These are phyloP conservation scores for Cercospora nicotianae DNA, from an alignment of 2,329 filamentous ascomycete genomes.

Conservation along the genomic window DNA sequence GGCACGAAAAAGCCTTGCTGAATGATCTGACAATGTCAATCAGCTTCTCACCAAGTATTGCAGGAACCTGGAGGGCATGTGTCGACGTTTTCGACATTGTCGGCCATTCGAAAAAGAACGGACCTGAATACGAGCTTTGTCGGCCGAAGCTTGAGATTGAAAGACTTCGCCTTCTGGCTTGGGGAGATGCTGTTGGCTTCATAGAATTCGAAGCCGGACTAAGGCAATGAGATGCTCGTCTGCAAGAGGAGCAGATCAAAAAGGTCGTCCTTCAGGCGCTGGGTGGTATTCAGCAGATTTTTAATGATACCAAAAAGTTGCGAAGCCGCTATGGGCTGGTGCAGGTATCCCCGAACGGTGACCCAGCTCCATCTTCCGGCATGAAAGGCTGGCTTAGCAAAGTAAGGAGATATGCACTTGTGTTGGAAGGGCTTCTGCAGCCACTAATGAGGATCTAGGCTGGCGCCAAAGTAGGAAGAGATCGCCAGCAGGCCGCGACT, in stretches of 20 bases:
- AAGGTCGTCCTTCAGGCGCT: neutral
- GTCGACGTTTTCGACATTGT: neutral
- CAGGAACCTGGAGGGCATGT: neutral
- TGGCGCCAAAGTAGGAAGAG: neutral
- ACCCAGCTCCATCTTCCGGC: neutral
- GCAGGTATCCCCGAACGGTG: neutral
- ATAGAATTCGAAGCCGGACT: neutral
- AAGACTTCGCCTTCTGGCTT: neutral
- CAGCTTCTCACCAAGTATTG: neutral
- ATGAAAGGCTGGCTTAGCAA: neutral
- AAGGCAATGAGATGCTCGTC: neutral
- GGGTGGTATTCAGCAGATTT: neutral
- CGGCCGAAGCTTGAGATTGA: neutral
- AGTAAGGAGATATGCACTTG: neutral
- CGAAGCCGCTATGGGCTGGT: neutral
- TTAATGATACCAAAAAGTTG: neutral
- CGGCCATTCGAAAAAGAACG: neutral
- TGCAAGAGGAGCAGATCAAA: neutral
- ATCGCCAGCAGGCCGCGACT: neutral
- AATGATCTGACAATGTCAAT: neutral
- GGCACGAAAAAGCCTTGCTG: neutral
- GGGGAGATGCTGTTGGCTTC: neutral
- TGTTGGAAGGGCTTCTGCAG: neutral
- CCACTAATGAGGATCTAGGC: neutral
- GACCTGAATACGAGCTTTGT: neutral